Evolutionary conservation across 2,329 filamentous ascomycete genomes (phyloP), one percentile per base, ranked within the genome.

Genomic region (Allantophomopsis cytisporea): DNA sequence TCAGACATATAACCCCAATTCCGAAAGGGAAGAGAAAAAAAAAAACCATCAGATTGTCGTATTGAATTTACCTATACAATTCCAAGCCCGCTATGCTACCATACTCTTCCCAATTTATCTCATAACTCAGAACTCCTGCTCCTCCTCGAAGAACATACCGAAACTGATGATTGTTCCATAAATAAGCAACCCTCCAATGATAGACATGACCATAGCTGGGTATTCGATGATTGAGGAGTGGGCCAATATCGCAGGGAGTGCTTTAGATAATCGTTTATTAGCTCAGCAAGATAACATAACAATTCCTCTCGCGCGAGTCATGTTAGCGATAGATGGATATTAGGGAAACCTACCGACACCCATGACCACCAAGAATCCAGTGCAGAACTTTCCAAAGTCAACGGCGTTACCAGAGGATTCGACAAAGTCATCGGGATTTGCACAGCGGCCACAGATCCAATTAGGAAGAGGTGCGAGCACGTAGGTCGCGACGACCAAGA

Each of bases 161-260:
- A 98, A 98, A 65, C 83, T 91, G 63, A 98, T 93, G 58, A 98
- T 95, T 37, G 91, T 98, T 41, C 86, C 85, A 63, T 98, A 98
- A 59, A 98, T 98, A 57, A 98, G 66, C 43, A 95, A 67, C 39
- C 91, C 91, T 20, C 91, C 91, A 39, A 89, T 64, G 51, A 98
- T 83, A 39, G 84, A 93, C 91, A 98, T 98, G 57, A 86, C 66
- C 79, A 94, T 94, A 37, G 91, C 91, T 39, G 85, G 79, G 42
- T 82, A 61, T 45, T 77, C 66, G 56, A 98, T 98, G 46, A 91
- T 71, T 42, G 76, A 76, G 45, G 84, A 83, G 61, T 96, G 91
- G 36, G 88, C 87, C 39, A 98, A 76, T 31, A 96, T 73, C 12
- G 83, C 71, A 4, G 91, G 91, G 5, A 98, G 73, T 38, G 91